These are phyloP conservation scores for Botrytis hyacinthi DNA, from an alignment of 2,329 filamentous ascomycete genomes.

Conservation along the genomic window DNA sequence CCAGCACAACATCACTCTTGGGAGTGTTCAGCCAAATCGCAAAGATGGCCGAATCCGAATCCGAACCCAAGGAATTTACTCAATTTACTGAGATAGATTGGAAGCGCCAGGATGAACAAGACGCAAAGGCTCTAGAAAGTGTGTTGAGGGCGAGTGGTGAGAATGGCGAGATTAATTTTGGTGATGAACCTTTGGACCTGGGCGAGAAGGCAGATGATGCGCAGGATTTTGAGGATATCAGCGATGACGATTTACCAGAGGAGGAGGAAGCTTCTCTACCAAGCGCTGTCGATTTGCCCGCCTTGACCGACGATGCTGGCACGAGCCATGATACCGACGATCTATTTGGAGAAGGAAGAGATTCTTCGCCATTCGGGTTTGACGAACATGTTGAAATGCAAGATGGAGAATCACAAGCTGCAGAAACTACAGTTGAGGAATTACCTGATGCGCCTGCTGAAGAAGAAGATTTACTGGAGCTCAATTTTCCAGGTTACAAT, in stretches of 20 bases:
- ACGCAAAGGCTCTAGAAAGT: constrained; percentile 49
- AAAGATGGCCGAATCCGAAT: constrained; percentile 26
- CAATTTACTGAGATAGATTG: constrained; percentile 41
- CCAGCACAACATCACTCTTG: constrained; percentile 16
- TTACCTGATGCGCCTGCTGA: constrained; percentile 28
- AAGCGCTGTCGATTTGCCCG: constrained; percentile 32
- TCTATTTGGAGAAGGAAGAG: constrained; percentile 61
- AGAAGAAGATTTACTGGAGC: constrained; percentile 36
- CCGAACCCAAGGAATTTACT: constrained; percentile 13
- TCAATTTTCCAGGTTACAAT: constrained; percentile 46
- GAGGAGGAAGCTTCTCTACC: constrained; percentile 55
- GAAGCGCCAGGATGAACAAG: constrained; percentile 47
- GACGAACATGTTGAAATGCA: constrained; percentile 30
- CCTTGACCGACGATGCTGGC: constrained; percentile 55
- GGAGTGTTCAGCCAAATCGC: constrained; percentile 16
- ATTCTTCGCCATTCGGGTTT: constrained; percentile 35
- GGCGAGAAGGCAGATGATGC: constrained; percentile 88
- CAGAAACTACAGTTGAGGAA: constrained; percentile 25
- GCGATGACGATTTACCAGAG: constrained; percentile 85
- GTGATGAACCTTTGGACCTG: constrained; percentile 54
- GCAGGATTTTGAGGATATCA: constrained; percentile 85
- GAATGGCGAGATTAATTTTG: constrained; percentile 44
- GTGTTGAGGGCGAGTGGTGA: constrained; percentile 42
- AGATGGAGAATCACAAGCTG: constrained; percentile 20
- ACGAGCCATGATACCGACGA: constrained; percentile 61